Base-by-base conservation (phyloP, 148 eudicot species). In the Nepenthes mirabilis region DNA sequence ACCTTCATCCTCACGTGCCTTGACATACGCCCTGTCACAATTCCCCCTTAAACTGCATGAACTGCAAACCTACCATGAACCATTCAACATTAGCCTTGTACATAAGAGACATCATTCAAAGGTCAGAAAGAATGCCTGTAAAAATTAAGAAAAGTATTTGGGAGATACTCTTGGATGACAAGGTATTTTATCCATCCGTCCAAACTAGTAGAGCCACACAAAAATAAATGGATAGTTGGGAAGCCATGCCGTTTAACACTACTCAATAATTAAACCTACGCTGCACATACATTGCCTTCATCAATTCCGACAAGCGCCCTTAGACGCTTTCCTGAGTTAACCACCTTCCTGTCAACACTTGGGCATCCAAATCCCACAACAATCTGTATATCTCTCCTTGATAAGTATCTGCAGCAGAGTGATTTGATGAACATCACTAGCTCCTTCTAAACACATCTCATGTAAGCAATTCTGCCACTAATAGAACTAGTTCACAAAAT, bases 261-360 rank as follows among this genome's bases (percentile, higher is more conserved):
- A 23, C 23, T 23, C 23, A 23, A 23, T 23, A 23, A 5, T 2
- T 9, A 14, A 12, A 32, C 54, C n/a, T 37, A 50, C 49, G 51
- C 34, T 8, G 50, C 13, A 71, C 79, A 66, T 84, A 84, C 90
- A 76, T 76, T 76, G 72, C 68, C 78, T 74, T 84, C 90, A 56
- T 76, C 75, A 12, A 81, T 51, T 36, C 80, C 78, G 2, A 81
- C 73, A 55, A 69, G 74, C 50, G 74, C 81, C 60, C 90, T 67
- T 14, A 84, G 69, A 52, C 88, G 90, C 69, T 84, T 84, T 59
- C 76, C 90, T 9, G 86, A 78, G 70, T 84, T 84, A 32, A 79
- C 79, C 68, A 84, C 79, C 72, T 84, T 84, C 74, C 90, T 81
- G 55, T 84, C 90, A 47, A 63, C 14, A 66, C 73, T 68, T 40